These are phyloP conservation scores for Aspergillus piperis DNA, from an alignment of 2,329 filamentous ascomycete genomes.

Conservation along the genomic window DNA sequence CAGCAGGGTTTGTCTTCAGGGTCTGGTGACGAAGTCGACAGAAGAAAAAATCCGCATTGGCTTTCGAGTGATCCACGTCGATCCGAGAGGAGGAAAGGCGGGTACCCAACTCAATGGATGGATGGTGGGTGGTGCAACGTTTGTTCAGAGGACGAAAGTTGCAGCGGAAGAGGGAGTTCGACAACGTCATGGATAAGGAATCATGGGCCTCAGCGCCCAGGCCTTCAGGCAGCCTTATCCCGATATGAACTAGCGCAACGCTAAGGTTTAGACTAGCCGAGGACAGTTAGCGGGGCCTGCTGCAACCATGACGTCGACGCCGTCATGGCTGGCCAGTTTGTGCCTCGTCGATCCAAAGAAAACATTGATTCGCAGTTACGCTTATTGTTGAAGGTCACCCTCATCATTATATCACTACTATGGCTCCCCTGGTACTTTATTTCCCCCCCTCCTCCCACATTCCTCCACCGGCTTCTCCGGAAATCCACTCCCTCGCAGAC, in stretches of 20 bases:
- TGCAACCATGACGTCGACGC: slow-evolving; percentile 40
- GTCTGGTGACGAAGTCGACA: slow-evolving; percentile 6
- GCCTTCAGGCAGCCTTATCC: slow-evolving; percentile 15
- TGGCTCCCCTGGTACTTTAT: not conserved
- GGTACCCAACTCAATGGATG: slow-evolving; percentile 13
- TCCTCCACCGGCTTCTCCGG: slow-evolving; percentile 25
- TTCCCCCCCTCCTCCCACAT: not conserved
- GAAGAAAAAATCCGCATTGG: slow-evolving; percentile 22
- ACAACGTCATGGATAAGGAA: slow-evolving; percentile 34
- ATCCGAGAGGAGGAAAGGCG: slow-evolving; percentile 14
- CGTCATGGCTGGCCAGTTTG: slow-evolving; percentile 8
- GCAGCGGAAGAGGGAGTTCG: slow-evolving; percentile 14
- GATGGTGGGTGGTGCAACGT: slow-evolving; percentile 32
- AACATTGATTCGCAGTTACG: not conserved
- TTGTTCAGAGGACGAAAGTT: slow-evolving; percentile 5
- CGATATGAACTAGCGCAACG: slow-evolving; percentile 18
- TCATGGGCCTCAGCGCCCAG: slow-evolving; percentile 16
- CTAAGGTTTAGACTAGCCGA: slow-evolving; percentile 25
- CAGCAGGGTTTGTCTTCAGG: slow-evolving; percentile 1
- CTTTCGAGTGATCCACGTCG: slow-evolving; percentile 24
- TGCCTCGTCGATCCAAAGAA: slow-evolving; percentile 11
- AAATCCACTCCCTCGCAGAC: slow-evolving; percentile 11
- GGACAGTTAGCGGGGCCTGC: slow-evolving; percentile 23
- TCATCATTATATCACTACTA: slow-evolving; percentile 32
- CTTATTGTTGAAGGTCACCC: not conserved